Percentiles rank a stretch among this genome's conserved stretches.
These are phyloP conservation scores for Avena insularis DNA, from an alignment of 176 grass and related monocot genomes.

Conservation along the genomic window DNA sequence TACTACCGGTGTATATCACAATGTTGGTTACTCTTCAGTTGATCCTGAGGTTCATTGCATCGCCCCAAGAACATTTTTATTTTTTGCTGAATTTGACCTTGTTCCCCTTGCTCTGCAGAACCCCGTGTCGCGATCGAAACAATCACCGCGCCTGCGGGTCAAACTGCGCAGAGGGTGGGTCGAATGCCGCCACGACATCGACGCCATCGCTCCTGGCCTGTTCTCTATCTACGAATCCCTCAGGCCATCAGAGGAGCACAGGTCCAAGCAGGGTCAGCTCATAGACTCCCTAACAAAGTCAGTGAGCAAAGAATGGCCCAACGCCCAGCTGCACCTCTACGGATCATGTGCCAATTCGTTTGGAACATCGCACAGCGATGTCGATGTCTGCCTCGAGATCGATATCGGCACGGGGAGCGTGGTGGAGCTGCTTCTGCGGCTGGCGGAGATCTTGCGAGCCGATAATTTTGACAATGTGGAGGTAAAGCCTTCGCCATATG, in stretches of 20 bases:
- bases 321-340: conserved; percentile 63
- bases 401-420: not conserved
- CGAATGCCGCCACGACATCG: conserved; percentile 51
- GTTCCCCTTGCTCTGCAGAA: conserved; percentile 18
- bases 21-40: not conserved
- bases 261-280: conserved; percentile 49
- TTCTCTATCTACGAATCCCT: conserved; percentile 59
- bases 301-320: conserved; percentile 58
- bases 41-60: too few species aligned
- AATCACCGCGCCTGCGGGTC: not conserved
- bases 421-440: conserved; percentile 42
- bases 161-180: not conserved
- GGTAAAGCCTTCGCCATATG: conserved; percentile 37
- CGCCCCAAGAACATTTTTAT: too few species aligned
- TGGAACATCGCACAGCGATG: conserved; percentile 50
- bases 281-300: conserved; percentile 37
- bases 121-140: not conserved
- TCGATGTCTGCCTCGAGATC: conserved; percentile 65
- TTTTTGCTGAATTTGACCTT: too few species aligned
- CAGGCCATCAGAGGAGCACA: conserved; percentile 48
- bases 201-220: conserved; percentile 33
- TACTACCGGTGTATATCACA: not conserved
- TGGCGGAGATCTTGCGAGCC: conserved; percentile 44
- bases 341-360: conserved; percentile 76
- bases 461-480: conserved; percentile 54